phyloP scores from a whole-genome alignment of 176 grass and related monocot species.

The Aechmea fasciata region DNA sequence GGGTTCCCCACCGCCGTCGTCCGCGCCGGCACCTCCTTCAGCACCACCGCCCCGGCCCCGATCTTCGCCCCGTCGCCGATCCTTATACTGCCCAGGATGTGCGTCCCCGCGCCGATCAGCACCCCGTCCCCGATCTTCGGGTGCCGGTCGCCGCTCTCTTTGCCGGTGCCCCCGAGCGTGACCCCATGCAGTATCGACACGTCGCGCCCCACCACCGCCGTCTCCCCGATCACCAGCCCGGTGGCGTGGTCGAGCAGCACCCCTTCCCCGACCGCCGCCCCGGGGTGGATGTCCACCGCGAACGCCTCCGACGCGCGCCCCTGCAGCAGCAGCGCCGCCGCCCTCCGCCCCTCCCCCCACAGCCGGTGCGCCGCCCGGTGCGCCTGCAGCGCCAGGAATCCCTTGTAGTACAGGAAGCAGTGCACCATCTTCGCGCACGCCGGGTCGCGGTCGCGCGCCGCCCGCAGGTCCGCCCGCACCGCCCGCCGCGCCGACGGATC shows the following conservation, averaged over 20 bases:
- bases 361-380: constrained; percentile 75
- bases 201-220: constrained; percentile 58
- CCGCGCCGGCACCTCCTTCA: constrained; percentile 39
- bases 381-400: constrained; percentile 78
- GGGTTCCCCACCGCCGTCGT: constrained; percentile 73
- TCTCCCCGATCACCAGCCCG: constrained; percentile 80
- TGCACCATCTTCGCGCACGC: constrained; percentile 87
- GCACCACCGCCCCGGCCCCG: constrained; percentile 68
- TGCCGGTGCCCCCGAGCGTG: constrained; percentile 69
- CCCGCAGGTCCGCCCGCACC: constrained; percentile 56
- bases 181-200: constrained; percentile 78
- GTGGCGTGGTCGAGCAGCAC: constrained; percentile 92
- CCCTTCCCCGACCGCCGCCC: constrained; percentile 66
- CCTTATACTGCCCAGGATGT: constrained; percentile 71
- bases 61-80: constrained; percentile 62
- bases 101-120: constrained; percentile 70
- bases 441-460: constrained; percentile 59
- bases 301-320: constrained; percentile 87
- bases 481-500: constrained; percentile 30
- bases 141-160: constrained; percentile 70
- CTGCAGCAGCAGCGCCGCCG: constrained; percentile 64
- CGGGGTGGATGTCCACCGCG: constrained; percentile 92
- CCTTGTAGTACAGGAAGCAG: constrained; percentile 98
- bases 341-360: constrained; percentile 41
- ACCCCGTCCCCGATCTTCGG: constrained; percentile 79